These are phyloP conservation scores for Backusella sp. DNA, from an alignment of 192 early-diverging fungal genomes.

Conservation along the genomic window DNA sequence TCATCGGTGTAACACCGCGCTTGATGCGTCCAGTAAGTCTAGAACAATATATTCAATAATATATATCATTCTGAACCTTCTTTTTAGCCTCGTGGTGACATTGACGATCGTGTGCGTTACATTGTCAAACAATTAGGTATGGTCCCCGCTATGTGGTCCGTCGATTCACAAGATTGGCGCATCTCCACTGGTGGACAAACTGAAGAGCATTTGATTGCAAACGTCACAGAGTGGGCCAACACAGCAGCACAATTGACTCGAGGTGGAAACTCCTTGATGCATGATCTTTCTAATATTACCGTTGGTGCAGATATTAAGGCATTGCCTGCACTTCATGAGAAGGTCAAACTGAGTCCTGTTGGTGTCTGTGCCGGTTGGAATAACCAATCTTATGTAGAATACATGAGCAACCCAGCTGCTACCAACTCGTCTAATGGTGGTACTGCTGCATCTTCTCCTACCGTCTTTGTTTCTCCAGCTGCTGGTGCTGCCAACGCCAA, in stretches of 20 bases:
- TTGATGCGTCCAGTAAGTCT: conserved; percentile 47
- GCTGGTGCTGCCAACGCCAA: neutral
- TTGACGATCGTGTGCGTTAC: conserved; percentile 59
- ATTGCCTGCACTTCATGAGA: conserved; percentile 31
- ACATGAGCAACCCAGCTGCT: neutral
- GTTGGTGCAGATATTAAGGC: conserved; percentile 41
- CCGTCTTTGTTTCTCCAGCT: conserved; percentile 2
- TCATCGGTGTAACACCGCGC: conserved; percentile 42
- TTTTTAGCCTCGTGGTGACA: conserved; percentile 56
- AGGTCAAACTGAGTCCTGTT: conserved; percentile 28
- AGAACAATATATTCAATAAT: neutral
- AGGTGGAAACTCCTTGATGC: conserved; percentile 47
- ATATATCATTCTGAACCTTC: neutral
- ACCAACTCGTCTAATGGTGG: conserved; percentile 7
- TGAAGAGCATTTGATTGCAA: conserved; percentile 38
- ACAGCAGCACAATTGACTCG: conserved; percentile 19
- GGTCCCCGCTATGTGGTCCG: conserved; percentile 41
- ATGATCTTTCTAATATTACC: conserved; percentile 44
- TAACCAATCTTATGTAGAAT: conserved; percentile 26
- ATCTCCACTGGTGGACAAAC: conserved; percentile 1
- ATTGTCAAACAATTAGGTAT: conserved; percentile 50
- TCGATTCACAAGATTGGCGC: conserved; percentile 18
- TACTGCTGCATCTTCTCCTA: conserved; percentile 3
- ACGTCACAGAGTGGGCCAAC: conserved; percentile 27
- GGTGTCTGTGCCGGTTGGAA: conserved; percentile 28